Percentiles rank a stretch among this genome's conserved stretches.
phyloP scores from a whole-genome alignment of 2,329 filamentous ascomycete species.

The Talaromyces sp. region DNA sequence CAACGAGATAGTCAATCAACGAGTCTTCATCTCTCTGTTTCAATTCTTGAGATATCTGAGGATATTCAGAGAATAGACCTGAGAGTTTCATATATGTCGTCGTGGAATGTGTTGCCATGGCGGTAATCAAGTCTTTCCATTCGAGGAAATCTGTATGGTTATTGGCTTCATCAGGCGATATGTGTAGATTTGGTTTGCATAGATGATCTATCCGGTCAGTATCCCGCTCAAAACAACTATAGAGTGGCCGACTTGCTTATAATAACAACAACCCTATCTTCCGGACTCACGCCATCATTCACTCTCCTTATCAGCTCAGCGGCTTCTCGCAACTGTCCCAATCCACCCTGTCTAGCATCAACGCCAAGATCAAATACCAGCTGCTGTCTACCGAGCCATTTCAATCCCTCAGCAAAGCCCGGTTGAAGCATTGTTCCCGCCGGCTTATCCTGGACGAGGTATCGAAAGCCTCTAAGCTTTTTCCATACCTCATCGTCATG shows the following conservation, averaged over 20 bases:
- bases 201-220: conserved; percentile 67
- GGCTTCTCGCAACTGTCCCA: conserved; percentile 69
- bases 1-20: conserved; percentile 44
- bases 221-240: not conserved
- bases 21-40: conserved; percentile 16
- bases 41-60: conserved; percentile 37
- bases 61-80: conserved; percentile 78
- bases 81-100: conserved; percentile 89
- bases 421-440: conserved; percentile 62
- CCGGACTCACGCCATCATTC: conserved; percentile 55
- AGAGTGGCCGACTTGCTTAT: conserved; percentile 53
- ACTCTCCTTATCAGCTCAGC: conserved; percentile 68
- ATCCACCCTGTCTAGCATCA: conserved; percentile 73
- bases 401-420: conserved; percentile 64
- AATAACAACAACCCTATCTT: conserved; percentile 63
- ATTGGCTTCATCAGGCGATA: conserved; percentile 39
- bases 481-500: conserved; percentile 63
- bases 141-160: conserved; percentile 59
- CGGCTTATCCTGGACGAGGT: conserved; percentile 76
- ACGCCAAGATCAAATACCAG: conserved; percentile 80
- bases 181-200: conserved; percentile 77
- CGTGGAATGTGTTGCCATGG: conserved; percentile 63
- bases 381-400: conserved; percentile 62
- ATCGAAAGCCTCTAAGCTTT: conserved; percentile 76
- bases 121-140: conserved; percentile 69